Conservation (phyloP, 108 stramenopile genomes). For the Skeletonema marinoi region DNA sequence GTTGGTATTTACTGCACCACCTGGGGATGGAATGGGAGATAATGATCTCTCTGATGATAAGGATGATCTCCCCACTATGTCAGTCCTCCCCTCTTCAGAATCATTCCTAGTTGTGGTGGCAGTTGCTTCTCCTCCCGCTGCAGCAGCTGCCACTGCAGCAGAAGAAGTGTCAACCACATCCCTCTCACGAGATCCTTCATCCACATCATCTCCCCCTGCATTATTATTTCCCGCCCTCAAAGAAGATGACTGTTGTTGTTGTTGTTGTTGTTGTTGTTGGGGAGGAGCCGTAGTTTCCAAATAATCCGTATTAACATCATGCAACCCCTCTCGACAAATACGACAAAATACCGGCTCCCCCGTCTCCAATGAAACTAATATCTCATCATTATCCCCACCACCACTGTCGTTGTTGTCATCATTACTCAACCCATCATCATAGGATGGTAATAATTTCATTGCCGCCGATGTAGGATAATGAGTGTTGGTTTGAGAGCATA, state of each 20-base stretch:
- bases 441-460: constrained; percentile 71
- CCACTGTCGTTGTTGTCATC: constrained; percentile 11
- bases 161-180: background rate
- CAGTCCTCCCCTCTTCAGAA: background rate
- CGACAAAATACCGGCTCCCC: constrained; percentile 84
- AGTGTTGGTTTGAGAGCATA: constrained; percentile 29
- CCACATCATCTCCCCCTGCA: background rate
- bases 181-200: background rate
- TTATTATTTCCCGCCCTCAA: background rate
- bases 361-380: constrained; percentile 34
- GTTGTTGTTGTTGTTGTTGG: constrained; percentile 19
- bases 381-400: background rate
- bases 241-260: background rate
- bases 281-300: constrained; percentile 34
- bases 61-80: background rate
- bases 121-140: background rate
- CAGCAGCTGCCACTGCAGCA: background rate
- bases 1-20: background rate
- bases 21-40: background rate
- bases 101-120: background rate
- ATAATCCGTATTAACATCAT: constrained; percentile 64
- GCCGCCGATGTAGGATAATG: constrained; percentile 65
- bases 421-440: constrained; percentile 71
- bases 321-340: constrained; percentile 89
- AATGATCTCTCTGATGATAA: constrained; percentile 11